A percentile compares a stretch with the other conserved stretches of the same genome.
These are phyloP conservation scores for Tricholoma furcatifolium DNA, from an alignment of 768 basidiomycete species.

Conservation along the genomic window DNA sequence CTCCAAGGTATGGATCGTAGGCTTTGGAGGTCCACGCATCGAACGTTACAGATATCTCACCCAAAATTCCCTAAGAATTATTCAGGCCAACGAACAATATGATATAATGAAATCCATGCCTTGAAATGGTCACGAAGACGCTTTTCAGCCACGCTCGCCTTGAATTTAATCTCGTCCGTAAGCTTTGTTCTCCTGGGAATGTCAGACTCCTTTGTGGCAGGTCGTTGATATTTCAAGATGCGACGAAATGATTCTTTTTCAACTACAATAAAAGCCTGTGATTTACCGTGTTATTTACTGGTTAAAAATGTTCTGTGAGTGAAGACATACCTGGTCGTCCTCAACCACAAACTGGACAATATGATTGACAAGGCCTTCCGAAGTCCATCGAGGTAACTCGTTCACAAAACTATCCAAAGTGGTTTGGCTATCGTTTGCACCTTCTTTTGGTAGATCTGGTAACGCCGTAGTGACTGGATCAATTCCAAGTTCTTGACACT, in stretches of 20 bases:
- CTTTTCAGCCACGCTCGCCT: constrained; percentile 6
- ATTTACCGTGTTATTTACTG: not conserved
- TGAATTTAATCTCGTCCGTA: constrained; percentile 9
- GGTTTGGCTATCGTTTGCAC: constrained; percentile 4
- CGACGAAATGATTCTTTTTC: constrained; percentile 7
- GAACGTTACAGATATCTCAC: constrained; percentile 13
- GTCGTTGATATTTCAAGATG: constrained; percentile 12
- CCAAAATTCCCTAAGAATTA: constrained; percentile 2
- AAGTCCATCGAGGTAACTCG: constrained; percentile 5
- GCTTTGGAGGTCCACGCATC: constrained; percentile 14
- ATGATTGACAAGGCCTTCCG: constrained; percentile 12
- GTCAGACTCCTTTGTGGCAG: constrained; percentile 10
- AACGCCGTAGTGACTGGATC: no score
- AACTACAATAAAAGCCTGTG: constrained; percentile 6
- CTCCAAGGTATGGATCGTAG: constrained; percentile 11
- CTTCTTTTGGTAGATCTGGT: not conserved
- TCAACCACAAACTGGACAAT: constrained; percentile 9
- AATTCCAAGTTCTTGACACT: not conserved
- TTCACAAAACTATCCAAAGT: constrained; percentile 10
- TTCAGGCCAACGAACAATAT: not conserved
- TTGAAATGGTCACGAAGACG: constrained; percentile 7
- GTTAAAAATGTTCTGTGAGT: not conserved
- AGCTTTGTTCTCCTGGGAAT: constrained; percentile 13
- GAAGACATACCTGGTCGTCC: not conserved
- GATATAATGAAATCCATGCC: not conserved